phyloP scores from a whole-genome alignment of 2,329 filamentous ascomycete species.

The Ophiostoma pallidulum region DNA sequence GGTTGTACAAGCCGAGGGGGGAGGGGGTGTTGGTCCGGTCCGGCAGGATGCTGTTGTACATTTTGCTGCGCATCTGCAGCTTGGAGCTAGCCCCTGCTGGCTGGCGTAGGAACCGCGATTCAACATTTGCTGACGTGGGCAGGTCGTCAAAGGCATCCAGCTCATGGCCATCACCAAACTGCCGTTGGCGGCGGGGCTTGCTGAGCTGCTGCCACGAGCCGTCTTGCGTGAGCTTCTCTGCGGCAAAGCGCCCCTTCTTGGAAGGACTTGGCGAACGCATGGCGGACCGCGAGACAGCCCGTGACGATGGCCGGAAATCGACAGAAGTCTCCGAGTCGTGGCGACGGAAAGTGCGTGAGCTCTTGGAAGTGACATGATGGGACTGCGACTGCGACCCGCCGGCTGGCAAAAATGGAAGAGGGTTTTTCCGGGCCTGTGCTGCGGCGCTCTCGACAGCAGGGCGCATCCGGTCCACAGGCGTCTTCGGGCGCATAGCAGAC shows the following conservation, averaged over 20 bases:
- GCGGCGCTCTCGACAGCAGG: constrained; percentile 41
- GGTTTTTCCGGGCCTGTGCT: constrained; percentile 47
- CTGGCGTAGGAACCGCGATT: constrained; percentile 74
- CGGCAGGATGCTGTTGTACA: constrained; percentile 45
- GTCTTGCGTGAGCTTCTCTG: constrained; percentile 32
- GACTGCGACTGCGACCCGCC: constrained; percentile 59
- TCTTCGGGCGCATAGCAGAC: constrained; percentile 54
- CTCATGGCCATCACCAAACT: constrained; percentile 88
- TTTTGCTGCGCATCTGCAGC: constrained; percentile 46
- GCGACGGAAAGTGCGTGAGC: constrained; percentile 61
- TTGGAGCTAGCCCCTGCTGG: constrained; percentile 63
- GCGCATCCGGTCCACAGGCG: constrained; percentile 56
- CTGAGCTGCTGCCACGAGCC: constrained; percentile 58
- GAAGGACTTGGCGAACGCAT: constrained; percentile 53
- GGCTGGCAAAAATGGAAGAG: constrained; percentile 69
- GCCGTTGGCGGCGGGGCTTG: constrained; percentile 57
- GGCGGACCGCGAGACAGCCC: constrained; percentile 47
- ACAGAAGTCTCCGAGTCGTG: constrained; percentile 68
- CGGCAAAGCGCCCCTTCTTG: constrained; percentile 30
- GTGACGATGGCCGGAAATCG: constrained; percentile 48
- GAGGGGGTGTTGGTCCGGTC: constrained; percentile 45
- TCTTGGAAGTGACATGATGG: constrained; percentile 67
- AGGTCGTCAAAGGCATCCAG: constrained; percentile 91
- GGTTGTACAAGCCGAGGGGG: constrained; percentile 45
- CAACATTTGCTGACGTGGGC: constrained; percentile 72